phyloP scores from a whole-genome alignment of 345 rosid species.

The Boechera divaricarpa region DNA sequence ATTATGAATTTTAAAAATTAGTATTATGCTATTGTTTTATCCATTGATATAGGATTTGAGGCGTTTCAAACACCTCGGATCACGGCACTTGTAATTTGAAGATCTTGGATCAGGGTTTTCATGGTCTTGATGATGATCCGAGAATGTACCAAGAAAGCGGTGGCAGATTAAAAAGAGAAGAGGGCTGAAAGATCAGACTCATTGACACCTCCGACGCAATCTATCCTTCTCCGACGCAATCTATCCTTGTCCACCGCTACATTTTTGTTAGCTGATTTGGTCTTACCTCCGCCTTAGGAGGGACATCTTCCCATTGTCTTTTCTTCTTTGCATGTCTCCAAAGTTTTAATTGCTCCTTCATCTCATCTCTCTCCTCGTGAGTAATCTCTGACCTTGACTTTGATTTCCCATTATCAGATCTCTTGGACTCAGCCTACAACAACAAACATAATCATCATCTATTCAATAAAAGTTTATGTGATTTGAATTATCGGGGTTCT shows the following conservation, averaged over 20 bases:
- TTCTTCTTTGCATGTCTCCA: conserved; percentile 63
- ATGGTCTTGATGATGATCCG: conserved; percentile 66
- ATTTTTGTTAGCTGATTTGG: conserved; percentile 35
- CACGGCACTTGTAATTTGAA: conserved; percentile 1
- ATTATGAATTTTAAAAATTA: no score
- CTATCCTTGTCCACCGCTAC: conserved; percentile 71
- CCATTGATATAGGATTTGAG: background rate
- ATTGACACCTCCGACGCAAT: conserved; percentile 65
- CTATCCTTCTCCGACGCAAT: conserved; percentile 71
- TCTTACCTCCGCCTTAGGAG: conserved; percentile 64
- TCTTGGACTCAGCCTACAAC: conserved; percentile 44
- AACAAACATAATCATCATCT: conserved; percentile 1
- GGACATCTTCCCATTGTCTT: conserved; percentile 58
- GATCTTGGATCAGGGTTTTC: conserved; percentile 60
- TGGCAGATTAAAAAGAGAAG: conserved; percentile 61
- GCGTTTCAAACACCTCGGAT: background rate
- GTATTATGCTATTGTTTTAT: background rate
- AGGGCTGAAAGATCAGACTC: conserved; percentile 74
- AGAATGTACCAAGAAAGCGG: conserved; percentile 80
- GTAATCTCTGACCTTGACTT: background rate
- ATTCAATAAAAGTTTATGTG: no score
- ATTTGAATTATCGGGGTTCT: background rate
- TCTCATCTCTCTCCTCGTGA: conserved; percentile 42
- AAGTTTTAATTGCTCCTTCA: conserved; percentile 54
- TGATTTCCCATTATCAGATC: background rate